Evolutionary conservation across 352 stramenopile species (phyloP), one percentile per base, ranked within the genome.

Genomic region (Phytophthora multivora): DNA sequence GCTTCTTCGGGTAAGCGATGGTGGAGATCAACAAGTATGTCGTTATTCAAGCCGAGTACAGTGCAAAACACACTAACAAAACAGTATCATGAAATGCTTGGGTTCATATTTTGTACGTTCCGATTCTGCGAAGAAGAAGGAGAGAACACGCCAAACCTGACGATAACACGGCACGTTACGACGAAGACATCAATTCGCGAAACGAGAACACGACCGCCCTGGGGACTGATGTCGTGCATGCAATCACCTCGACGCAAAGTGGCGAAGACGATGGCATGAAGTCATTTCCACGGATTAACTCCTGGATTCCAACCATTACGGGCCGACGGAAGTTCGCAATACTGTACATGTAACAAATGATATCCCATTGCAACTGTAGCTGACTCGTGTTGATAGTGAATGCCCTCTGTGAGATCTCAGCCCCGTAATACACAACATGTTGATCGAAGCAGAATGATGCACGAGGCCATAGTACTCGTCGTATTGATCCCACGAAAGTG

Each of bases 1-100:
- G 78, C 42, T 84, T 79, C 50, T 73, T 80, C 25, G 77, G 72
- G 11, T 80, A 59, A 58, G n/a, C 28, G n/a, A 52, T 2, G n/a
- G 23, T 42, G n/a, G 40, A 31, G 4, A 31, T 31, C 21, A 23
- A 23, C 21, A 23, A 23, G 2, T 23, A 23, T 23, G 21, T 23
- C 21, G 21, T 23, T 23, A 23, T 23, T 23, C 21, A 23, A 23
- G 21, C 21, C 4, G 21, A n/a, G n/a, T n/a, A n/a, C n/a, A n/a
- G n/a, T n/a, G 21, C 21, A 23, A 30, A 30, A 30, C 7, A 30
- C 26, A 30, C 0, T 5, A 28, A 30, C 26, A 30, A 30, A 23
- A 23, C 4, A 23, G 2, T 23, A 23, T 23, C 21, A 23, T 23
- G 21, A n/a, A n/a, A 23, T 23, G 21, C 21, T 23, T 23, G 21